Conservation (phyloP, 805 yeast genomes). For the Wickerhamomyces queroliae region DNA sequence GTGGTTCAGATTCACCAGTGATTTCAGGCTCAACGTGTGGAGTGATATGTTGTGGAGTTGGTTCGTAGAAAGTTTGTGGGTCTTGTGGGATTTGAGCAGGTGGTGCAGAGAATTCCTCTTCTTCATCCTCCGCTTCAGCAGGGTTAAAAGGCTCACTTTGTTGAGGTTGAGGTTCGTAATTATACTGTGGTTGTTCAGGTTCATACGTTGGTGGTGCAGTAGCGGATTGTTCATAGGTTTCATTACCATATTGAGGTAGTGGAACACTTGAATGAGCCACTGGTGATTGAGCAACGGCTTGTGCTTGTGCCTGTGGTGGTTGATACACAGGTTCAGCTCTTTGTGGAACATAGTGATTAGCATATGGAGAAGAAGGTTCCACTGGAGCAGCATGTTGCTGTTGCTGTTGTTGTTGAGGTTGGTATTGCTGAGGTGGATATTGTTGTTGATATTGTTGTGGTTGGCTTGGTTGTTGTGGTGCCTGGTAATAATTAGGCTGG, state of each 20-base stretch:
- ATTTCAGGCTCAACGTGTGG: neutral
- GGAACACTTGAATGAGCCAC: neutral
- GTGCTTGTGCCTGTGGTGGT: neutral
- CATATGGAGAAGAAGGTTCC: neutral
- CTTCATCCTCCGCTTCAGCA: conserved; percentile 7
- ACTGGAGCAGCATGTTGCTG: neutral
- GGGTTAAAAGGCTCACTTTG: conserved; percentile 8
- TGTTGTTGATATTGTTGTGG: conserved; percentile 5
- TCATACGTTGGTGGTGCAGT: neutral
- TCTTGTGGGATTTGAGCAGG: conserved; percentile 1
- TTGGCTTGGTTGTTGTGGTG: conserved; percentile 5
- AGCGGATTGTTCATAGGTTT: neutral
- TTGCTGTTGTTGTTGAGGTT: conserved; percentile 8
- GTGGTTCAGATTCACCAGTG: neutral
- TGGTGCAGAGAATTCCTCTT: conserved; percentile 19
- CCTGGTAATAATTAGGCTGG: conserved; percentile 5
- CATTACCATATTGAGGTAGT: neutral
- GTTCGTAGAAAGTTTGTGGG: neutral
- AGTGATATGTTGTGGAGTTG: neutral
- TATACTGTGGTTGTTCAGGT: neutral
- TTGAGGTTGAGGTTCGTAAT: conserved; percentile 5
- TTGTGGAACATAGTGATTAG: neutral
- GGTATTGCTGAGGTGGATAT: neutral
- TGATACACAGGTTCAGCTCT: neutral
- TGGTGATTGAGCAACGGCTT: neutral